phyloP scores from a whole-genome alignment of 75 land plant genomes.

The Cupressus sempervirens region DNA sequence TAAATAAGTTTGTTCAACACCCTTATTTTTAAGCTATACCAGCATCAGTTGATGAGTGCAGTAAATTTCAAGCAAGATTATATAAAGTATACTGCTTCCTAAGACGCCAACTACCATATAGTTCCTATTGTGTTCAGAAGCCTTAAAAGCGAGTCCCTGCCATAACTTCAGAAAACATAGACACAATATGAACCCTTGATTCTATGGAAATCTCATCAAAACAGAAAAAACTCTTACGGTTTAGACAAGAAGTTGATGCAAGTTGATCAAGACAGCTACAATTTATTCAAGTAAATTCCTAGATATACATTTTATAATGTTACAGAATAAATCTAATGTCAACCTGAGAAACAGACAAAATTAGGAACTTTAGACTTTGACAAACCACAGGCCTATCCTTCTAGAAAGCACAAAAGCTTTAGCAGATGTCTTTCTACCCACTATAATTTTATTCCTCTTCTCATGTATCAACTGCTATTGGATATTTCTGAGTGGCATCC shows the following conservation, averaged over 20 bases:
- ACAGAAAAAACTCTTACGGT: not conserved
- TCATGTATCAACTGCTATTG: not conserved
- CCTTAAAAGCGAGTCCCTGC: not conserved
- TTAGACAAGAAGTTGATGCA: not conserved
- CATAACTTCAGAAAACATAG: not conserved
- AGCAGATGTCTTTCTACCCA: not conserved
- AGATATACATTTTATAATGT: not conserved
- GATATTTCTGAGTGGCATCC: not conserved
- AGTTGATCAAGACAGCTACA: not conserved
- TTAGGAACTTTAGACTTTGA: not conserved
- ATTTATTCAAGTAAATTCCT: not conserved
- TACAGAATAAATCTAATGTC: not conserved
- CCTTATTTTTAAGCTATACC: not conserved
- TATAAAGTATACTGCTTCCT: not conserved
- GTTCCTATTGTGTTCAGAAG: not conserved
- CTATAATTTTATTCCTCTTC: not conserved
- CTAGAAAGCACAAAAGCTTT: not conserved
- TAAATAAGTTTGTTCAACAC: not conserved
- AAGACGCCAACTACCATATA: not conserved
- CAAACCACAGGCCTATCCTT: not conserved
- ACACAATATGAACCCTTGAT: not conserved
- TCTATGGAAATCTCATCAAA: not conserved
- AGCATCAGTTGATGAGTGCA: not conserved
- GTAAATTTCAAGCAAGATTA: not conserved
- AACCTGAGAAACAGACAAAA: not conserved